Evolutionary conservation across 768 basidiomycete genomes (phyloP), one percentile per base, ranked within the genome.

Genomic region (Rhizopogon salebrosus): DNA sequence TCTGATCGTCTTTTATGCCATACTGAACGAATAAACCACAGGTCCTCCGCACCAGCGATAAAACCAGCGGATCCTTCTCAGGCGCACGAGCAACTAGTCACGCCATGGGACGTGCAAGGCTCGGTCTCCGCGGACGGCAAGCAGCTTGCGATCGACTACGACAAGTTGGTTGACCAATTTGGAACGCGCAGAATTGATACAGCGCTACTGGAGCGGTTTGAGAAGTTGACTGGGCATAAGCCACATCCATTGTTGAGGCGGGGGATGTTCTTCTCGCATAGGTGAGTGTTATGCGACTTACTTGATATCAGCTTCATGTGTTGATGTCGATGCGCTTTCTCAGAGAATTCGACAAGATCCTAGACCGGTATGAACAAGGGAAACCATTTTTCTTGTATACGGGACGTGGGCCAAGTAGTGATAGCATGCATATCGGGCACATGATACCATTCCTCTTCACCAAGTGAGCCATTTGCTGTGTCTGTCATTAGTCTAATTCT

Each of bases 361-460:
- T 99, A 54, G 93, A 97, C 70, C 86, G 93, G 56, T 98, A 90
- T 69, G 95, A 98, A 70, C 88, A 95, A 64, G 87, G 91, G 14
- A 97, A 98, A 68, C 97, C 95, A 2, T 98, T 98, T 74, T 99
- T 90, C 76, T 73, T 99, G 57, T 99, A 99, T 70, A 99, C 97
- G 1, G 97, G 97, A 29, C 83, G 97, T 53, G 97, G 97, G 10
- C 97, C 97, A 18, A 92, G 90, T 58, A 95, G 92, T 63, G 92
- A 92, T 65, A 95, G 92, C 64, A 89, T 98, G 87, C 97, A 99
- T 74, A 74, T 98, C 46, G 97, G 97, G 16, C 97, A 99, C 67
- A 88, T 95, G 87, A 85, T 98, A 48, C 97, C 95, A 0, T 98
- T 99, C 69, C 80, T 89, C 46, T 97, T 99, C 68, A 98, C 97